Evolutionary conservation across 2,329 filamentous ascomycete species (phyloP).

Genomic region (Trichophyton verrucosum): DNA sequence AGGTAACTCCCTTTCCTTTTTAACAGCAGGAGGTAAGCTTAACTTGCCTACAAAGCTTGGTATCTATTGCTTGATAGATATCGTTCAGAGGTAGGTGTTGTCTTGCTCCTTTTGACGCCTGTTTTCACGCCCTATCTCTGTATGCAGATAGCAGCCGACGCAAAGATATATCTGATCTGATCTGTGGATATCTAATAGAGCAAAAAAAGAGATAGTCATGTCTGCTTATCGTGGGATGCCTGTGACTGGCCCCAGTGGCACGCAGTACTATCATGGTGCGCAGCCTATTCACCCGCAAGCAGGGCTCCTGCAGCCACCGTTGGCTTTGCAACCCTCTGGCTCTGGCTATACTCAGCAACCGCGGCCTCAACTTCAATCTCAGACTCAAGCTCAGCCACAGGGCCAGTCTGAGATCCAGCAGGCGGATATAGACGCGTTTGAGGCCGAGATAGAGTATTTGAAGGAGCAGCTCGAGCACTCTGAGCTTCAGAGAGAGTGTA

Average conservation of each 20-base stretch:
- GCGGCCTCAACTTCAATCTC: not conserved
- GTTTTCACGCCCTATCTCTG: not conserved
- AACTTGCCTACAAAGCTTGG: not conserved
- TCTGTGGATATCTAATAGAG: not conserved
- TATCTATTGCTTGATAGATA: not conserved
- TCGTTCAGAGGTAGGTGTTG: not conserved
- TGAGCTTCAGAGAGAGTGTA: not conserved
- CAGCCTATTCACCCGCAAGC: too few species aligned
- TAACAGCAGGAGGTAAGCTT: too few species aligned
- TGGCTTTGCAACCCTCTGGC: not conserved
- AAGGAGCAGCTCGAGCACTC: slow-evolving; percentile 1
- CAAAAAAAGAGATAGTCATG: not conserved
- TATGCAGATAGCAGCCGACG: not conserved
- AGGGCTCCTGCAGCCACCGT: not conserved
- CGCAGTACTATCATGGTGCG: not conserved
- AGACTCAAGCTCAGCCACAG: not conserved
- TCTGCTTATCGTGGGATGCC: not conserved
- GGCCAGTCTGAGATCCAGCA: not conserved
- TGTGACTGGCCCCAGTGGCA: not conserved
- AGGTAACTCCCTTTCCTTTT: not conserved
- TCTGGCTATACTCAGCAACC: not conserved
- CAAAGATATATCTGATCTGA: not conserved
- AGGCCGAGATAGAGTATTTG: not conserved
- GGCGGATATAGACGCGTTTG: not conserved
- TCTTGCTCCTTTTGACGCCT: not conserved